Evolutionary conservation across 2,329 filamentous ascomycete genomes (phyloP).

Genomic region (Xylaria multiplex): DNA sequence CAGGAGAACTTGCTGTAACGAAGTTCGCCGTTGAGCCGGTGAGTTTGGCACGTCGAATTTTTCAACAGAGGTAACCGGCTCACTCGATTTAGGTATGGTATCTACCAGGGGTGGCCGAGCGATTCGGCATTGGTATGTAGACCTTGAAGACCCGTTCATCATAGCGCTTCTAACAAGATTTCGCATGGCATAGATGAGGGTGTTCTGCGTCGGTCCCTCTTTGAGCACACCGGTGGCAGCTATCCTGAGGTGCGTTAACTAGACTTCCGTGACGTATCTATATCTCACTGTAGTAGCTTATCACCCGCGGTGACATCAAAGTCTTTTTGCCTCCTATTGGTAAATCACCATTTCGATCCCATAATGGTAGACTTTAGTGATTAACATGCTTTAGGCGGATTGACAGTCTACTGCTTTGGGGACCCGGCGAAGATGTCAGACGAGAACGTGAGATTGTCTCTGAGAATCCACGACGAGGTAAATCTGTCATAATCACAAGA

Average conservation of each 20-base stretch:
- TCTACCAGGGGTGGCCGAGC: slow-evolving; percentile 85
- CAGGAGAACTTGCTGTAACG: slow-evolving; percentile 89
- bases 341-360: slow-evolving; percentile 47
- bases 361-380: neutral
- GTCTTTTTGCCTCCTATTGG: slow-evolving; percentile 94
- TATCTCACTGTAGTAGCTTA: slow-evolving; percentile 64
- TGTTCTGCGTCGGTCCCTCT: slow-evolving; percentile 83
- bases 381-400: slow-evolving; percentile 65
- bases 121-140: slow-evolving; percentile 83
- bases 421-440: slow-evolving; percentile 95
- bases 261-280: neutral
- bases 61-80: slow-evolving; percentile 1
- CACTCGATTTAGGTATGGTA: slow-evolving; percentile 71
- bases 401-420: slow-evolving; percentile 97
- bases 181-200: slow-evolving; percentile 73
- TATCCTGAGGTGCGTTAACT: slow-evolving; percentile 77
- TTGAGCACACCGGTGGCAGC: slow-evolving; percentile 94
- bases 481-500: slow-evolving; percentile 36
- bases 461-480: slow-evolving; percentile 80
- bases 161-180: slow-evolving; percentile 1
- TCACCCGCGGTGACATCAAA: slow-evolving; percentile 94
- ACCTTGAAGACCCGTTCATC: neutral
- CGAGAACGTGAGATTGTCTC: slow-evolving; percentile 79
- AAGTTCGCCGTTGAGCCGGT: slow-evolving; percentile 97
- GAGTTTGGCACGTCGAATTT: slow-evolving; percentile 51